Conservation (phyloP, 163 green algal species). For the Scenedesmus sp. region DNA sequence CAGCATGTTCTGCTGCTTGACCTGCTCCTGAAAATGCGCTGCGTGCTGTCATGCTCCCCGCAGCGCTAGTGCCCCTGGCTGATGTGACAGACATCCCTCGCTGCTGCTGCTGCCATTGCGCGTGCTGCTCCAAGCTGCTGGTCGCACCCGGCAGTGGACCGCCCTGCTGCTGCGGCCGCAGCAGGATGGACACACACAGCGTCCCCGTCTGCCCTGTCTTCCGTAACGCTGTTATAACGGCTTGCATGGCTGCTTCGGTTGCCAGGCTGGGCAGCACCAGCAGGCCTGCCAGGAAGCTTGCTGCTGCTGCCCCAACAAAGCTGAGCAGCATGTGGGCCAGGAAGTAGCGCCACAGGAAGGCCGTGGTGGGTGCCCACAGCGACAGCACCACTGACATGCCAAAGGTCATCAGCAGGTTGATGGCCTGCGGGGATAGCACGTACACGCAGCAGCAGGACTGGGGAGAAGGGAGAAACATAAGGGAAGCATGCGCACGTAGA, state of each 20-base stretch:
- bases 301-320: not conserved
- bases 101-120: not conserved
- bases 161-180: not conserved
- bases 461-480: not conserved
- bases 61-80: not conserved
- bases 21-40: not conserved
- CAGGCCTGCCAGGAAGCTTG: slow-evolving; percentile 17
- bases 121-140: not conserved
- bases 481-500: too few species aligned
- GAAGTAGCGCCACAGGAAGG: slow-evolving; percentile 20
- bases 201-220: slow-evolving; percentile 33
- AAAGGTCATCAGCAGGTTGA: slow-evolving; percentile 43
- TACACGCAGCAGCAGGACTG: not conserved
- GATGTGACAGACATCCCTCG: not conserved
- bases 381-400: slow-evolving; percentile 43
- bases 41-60: not conserved
- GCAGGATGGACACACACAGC: slow-evolving; percentile 38
- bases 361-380: slow-evolving; percentile 5
- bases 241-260: slow-evolving; percentile 7
- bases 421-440: not conserved
- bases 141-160: not conserved
- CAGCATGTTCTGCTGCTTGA: too few species aligned
- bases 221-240: slow-evolving; percentile 4
- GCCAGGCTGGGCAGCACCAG: slow-evolving; percentile 43
- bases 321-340: slow-evolving; percentile 30